Conservation (phyloP, 768 basidiomycete genomes). For the Kwoniella sp. region DNA sequence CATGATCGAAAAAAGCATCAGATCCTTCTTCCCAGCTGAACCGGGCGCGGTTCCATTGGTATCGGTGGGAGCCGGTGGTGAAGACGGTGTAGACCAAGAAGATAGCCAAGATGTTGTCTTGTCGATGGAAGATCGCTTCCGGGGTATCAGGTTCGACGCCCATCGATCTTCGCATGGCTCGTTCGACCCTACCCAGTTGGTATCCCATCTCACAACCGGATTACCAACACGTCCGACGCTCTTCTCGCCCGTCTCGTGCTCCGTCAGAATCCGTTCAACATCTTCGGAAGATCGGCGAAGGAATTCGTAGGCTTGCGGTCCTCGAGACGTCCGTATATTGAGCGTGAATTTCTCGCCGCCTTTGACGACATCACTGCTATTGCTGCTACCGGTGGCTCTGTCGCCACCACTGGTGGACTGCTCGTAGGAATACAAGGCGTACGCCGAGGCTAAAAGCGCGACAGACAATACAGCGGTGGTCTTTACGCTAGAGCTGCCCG, state of each 20-base stretch:
- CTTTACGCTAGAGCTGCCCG: background rate
- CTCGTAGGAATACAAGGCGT: conserved; percentile 33
- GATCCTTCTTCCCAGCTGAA: conserved; percentile 61
- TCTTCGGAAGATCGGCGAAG: conserved; percentile 25
- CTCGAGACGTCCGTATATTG: conserved; percentile 17
- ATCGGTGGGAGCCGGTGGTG: conserved; percentile 55
- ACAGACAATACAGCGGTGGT: conserved; percentile 24
- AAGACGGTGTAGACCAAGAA: background rate
- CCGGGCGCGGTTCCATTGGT: too few relatives aligned
- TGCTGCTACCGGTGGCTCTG: background rate
- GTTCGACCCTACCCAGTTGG: conserved; percentile 79
- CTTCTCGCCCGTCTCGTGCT: conserved; percentile 22
- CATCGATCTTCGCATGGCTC: conserved; percentile 89
- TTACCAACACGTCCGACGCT: conserved; percentile 30
- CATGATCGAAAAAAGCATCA: conserved; percentile 82
- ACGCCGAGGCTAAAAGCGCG: conserved; percentile 29
- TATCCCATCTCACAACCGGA: conserved; percentile 62
- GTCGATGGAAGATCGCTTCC: conserved; percentile 61
- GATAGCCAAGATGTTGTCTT: background rate
- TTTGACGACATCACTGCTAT: background rate
- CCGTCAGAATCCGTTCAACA: conserved; percentile 36
- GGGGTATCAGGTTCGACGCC: conserved; percentile 67
- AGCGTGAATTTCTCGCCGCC: conserved; percentile 28
- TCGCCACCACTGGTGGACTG: background rate
- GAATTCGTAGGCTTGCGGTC: conserved; percentile 28